Percentiles rank a stretch among this genome's conserved stretches.
These are phyloP conservation scores for Aspergillus unguis DNA, from an alignment of 2,329 filamentous ascomycete genomes.

Conservation along the genomic window DNA sequence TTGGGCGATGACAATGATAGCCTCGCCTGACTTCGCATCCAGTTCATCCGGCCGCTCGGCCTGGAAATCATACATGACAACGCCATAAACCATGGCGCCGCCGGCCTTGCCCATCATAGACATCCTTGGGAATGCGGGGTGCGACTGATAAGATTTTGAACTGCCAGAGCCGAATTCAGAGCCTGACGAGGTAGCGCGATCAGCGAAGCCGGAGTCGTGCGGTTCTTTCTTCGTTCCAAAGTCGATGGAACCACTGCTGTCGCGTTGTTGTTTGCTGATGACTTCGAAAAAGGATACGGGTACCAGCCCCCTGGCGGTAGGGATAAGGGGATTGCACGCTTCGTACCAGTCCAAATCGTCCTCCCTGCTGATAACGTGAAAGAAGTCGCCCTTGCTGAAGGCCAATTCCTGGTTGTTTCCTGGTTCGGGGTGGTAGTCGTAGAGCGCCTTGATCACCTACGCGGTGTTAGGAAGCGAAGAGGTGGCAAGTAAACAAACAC, in stretches of 20 bases:
- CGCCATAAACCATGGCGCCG: slow-evolving; percentile 87
- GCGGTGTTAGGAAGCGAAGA: slow-evolving; percentile 17
- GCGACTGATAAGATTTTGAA: slow-evolving; percentile 17
- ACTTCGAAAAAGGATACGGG: slow-evolving; percentile 92
- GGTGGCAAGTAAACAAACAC: background rate
- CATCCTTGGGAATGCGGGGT: slow-evolving; percentile 38
- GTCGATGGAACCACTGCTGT: slow-evolving; percentile 69
- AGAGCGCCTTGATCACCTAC: slow-evolving; percentile 94
- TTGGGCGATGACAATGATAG: slow-evolving; percentile 97
- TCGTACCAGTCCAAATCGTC: slow-evolving; percentile 97
- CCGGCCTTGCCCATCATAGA: slow-evolving; percentile 51
- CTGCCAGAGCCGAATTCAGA: slow-evolving; percentile 25
- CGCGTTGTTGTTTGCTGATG: slow-evolving; percentile 85
- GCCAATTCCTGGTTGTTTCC: slow-evolving; percentile 69
- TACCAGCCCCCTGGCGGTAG: slow-evolving; percentile 80
- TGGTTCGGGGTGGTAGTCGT: slow-evolving; percentile 79
- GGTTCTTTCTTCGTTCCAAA: slow-evolving; percentile 56
- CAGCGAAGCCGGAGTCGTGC: slow-evolving; percentile 89
- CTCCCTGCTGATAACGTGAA: slow-evolving; percentile 95
- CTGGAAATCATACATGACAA: slow-evolving; percentile 95
- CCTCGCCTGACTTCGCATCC: slow-evolving; percentile 90
- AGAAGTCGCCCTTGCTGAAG: slow-evolving; percentile 94
- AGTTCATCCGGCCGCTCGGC: slow-evolving; percentile 94
- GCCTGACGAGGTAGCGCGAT: slow-evolving; percentile 38
- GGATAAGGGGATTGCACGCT: slow-evolving; percentile 89